Conservation (phyloP, 139 green algal species). For the Limnomonas spitsbergensis region DNA sequence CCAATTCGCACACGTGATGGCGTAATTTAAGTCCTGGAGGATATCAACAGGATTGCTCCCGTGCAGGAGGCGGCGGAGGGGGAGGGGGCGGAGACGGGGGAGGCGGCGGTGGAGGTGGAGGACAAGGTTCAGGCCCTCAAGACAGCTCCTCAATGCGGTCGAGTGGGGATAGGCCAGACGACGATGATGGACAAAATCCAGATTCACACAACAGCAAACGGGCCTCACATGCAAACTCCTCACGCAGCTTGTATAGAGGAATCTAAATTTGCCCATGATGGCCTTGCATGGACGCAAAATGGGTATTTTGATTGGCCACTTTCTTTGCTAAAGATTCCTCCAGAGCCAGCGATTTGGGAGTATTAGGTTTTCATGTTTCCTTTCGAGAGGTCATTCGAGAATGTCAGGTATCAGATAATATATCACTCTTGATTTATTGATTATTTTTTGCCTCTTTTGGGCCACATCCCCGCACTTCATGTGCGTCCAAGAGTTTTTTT, state of each 20-base stretch:
- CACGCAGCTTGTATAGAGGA: not conserved
- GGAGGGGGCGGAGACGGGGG: slow-evolving; percentile 4
- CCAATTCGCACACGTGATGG: too few species aligned
- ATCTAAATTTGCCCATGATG: not conserved
- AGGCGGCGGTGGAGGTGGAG: not conserved
- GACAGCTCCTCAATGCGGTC: not conserved
- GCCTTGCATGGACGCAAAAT: not conserved
- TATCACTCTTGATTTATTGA: too few species aligned
- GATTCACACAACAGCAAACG: not conserved
- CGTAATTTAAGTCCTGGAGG: not conserved
- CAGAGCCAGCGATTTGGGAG: not conserved
- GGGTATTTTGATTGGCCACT: not conserved
- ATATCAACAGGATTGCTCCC: not conserved
- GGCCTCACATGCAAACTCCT: not conserved
- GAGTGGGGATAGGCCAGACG: not conserved
- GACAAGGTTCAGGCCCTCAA: not conserved
- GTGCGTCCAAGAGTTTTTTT: too few species aligned
- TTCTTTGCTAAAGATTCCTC: not conserved
- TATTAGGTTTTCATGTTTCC: too few species aligned
- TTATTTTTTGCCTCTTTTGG: too few species aligned
- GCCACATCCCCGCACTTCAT: too few species aligned
- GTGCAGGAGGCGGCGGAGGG: slow-evolving; percentile 7
- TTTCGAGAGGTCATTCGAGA: too few species aligned
- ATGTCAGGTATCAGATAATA: too few species aligned
- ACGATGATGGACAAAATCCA: not conserved